phyloP scores from a whole-genome alignment of 2,329 filamentous ascomycete genomes.

The Penicillium verrucosum region DNA sequence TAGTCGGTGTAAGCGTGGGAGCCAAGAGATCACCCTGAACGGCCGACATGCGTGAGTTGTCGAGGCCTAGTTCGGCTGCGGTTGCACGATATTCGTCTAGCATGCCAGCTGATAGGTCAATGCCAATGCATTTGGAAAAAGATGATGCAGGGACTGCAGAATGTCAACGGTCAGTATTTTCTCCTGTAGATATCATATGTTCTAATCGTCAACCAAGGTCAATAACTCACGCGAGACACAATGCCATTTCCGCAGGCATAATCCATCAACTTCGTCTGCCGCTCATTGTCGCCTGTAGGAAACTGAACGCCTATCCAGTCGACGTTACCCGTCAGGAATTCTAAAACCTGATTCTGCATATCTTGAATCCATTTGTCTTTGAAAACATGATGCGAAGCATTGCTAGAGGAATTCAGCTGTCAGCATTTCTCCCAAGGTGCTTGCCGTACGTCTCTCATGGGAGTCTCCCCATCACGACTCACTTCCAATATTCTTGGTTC shows the following conservation, averaged over 20 bases:
- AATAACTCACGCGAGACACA: not conserved
- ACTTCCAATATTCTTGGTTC: not conserved
- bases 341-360: not conserved
- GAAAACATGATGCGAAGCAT: not conserved
- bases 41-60: not conserved
- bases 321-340: not conserved
- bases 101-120: not conserved
- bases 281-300: not conserved
- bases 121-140: not conserved
- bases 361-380: not conserved
- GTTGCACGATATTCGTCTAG: not conserved
- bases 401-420: not conserved
- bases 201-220: not conserved
- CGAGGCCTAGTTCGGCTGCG: not conserved
- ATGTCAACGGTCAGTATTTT: not conserved
- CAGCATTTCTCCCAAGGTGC: not conserved
- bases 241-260: constrained; percentile 3
- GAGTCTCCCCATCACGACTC: not conserved
- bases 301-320: not conserved
- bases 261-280: constrained; percentile 1
- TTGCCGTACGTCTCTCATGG: not conserved
- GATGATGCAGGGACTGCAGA: not conserved
- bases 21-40: not conserved
- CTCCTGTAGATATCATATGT: not conserved
- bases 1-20: not conserved